Evolutionary conservation across 1,284 basidiomycete genomes (phyloP).

Genomic region (Meira miltonrushii): DNA sequence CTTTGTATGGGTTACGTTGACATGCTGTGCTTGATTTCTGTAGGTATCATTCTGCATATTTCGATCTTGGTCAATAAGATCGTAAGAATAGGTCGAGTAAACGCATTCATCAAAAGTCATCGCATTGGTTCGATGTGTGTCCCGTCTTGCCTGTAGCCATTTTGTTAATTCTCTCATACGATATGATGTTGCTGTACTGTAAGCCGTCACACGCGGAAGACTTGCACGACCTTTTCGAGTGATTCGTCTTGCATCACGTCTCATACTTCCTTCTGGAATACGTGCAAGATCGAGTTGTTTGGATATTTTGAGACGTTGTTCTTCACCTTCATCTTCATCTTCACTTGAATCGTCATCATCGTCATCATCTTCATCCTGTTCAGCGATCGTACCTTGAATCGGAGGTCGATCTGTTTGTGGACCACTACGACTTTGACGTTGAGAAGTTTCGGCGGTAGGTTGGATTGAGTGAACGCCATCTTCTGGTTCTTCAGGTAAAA

Average conservation of each 20-base stretch:
- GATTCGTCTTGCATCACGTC: constrained; percentile 78
- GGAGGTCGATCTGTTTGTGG: neutral
- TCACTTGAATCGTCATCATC: constrained; percentile 12
- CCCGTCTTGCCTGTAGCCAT: constrained; percentile 75
- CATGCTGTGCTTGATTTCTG: neutral
- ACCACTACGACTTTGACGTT: neutral
- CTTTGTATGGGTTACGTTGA: constrained; percentile 1
- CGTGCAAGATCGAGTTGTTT: constrained; percentile 33
- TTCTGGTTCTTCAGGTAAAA: constrained; percentile 84
- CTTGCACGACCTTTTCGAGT: constrained; percentile 92
- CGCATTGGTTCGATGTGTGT: constrained; percentile 68
- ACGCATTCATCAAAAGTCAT: constrained; percentile 50
- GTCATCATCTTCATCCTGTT: constrained; percentile 6
- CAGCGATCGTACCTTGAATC: neutral
- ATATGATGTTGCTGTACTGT: constrained; percentile 87
- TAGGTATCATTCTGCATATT: neutral
- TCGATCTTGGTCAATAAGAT: constrained; percentile 42
- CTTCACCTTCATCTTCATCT: constrained; percentile 20
- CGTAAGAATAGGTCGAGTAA: constrained; percentile 51
- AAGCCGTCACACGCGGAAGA: constrained; percentile 87
- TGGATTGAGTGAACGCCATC: constrained; percentile 36
- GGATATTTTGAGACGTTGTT: constrained; percentile 33
- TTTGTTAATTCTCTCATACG: constrained; percentile 77
- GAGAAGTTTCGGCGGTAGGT: neutral
- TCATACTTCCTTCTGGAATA: constrained; percentile 88